Evolutionary conservation across 768 basidiomycete species (phyloP), one percentile per base, ranked within the genome.

Genomic region (Suillus tomentosus): DNA sequence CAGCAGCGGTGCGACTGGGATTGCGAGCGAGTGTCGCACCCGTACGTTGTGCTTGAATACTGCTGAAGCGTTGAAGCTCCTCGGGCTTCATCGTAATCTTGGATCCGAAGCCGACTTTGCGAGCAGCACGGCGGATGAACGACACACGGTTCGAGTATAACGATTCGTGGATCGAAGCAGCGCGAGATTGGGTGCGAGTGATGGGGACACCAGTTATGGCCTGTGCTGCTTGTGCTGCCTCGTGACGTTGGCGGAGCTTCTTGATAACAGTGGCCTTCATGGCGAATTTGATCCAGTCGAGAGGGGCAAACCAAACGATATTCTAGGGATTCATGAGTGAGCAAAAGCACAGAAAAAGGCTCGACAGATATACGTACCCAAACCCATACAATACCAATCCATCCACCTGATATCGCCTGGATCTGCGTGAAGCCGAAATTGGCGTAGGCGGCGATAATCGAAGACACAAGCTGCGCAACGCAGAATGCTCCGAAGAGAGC

Each of bases 301-400:
- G 88, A 60, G 96, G 96, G 68, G 92, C 75, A 86, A 96, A 99
- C 96, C 96, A 96, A 62, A 96, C 70, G 68, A 97, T 91, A 81
- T 98, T 91, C 95, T 95, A 72, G 34, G 74, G 60, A 15, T 3
- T 1, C 31, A 17, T 17, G 14, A 10, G 65, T 74, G 11, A 77
- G 67, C 11, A 9, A 43, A 15, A 37, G 56, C 34, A 43, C 24
- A 27, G 37, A 19, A 50, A 10, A 13, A 62, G n/a, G 10, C 8
- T 31, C 1, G 11, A 58, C 45, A 36, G 62, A 48, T 56, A 0
- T 6, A 85, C 90, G 48, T 80, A 94, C 93, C 93, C 94, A 95
- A 68, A 96, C 85, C 96, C 96, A 98, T 64, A 96, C 84, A 68
- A 99, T 95, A 79, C 96, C 96, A 68, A 98, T 93, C 96, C 96